Evolutionary conservation across 768 basidiomycete species (phyloP), one percentile per base, ranked within the genome.

Genomic region (Mycena sanguinolenta): DNA sequence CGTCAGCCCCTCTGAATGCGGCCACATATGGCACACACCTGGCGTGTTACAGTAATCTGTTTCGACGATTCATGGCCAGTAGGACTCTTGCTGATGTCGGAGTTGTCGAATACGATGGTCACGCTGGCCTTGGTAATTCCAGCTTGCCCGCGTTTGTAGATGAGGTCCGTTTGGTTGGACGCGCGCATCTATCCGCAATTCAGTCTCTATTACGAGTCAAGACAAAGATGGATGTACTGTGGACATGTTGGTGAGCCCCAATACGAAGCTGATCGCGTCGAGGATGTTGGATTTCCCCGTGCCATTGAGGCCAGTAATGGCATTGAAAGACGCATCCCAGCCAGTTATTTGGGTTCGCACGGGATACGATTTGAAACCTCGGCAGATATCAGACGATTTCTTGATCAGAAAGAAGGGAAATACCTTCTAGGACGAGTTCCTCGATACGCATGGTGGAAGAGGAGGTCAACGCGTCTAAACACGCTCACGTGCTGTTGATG

Each of bases 211-310:
- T 58, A 30, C 57, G n/a, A 55, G 53, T 0, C 25, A 6, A 14
- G 16, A 8, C 12, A 19, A 58, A 30, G 8, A 34, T 6, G 3
- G 9, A 77, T 89, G 63, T 71, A 95, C 97, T 71, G 92, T 91
- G n/a, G 93, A 85, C 93, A 98, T 95, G 80, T 98, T 99, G 2
- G 97, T 99, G 74, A 99, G 95, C 19, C 98, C 98, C 23, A 99
- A 87, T 19, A 98, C 98, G 79, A 99, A 99, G 82, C 97, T 98
- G 81, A 99, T 99, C 68, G 98, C 97, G 84, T 99, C 98, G 72
- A 99, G 90, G 76, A 99, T 99, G 84, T 99, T 99, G 68, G 96
- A 98, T 85, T 99, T 99, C 75, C 97, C 97, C 0, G 96, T 97
- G 3, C 95, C 96, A 84, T 96, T 96, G 74, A 95, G 88, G 54